Conservation (phyloP, 805 yeast species). For the Diddensiella caesifluorescens region DNA sequence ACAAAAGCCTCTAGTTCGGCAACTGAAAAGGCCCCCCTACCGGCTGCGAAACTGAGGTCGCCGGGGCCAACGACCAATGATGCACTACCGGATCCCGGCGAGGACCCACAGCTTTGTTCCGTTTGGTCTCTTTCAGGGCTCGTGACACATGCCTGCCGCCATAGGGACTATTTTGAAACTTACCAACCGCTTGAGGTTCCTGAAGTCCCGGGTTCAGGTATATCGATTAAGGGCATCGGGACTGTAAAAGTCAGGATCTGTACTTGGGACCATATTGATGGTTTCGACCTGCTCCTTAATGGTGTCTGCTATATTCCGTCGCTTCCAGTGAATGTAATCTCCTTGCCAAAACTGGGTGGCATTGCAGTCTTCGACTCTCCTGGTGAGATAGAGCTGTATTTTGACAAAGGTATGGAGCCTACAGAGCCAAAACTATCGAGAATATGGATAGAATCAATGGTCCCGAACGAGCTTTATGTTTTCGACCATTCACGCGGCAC, state of each 20-base stretch:
- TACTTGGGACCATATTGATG: neutral
- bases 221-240: neutral
- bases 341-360: conserved; percentile 8
- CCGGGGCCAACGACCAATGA: too few relatives aligned
- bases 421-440: neutral
- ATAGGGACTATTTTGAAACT: conserved; percentile 6
- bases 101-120: neutral
- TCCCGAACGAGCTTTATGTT: neutral
- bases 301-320: conserved; percentile 8
- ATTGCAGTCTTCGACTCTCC: conserved; percentile 6
- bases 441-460: neutral
- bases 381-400: neutral
- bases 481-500: neutral
- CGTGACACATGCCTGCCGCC: conserved; percentile 8
- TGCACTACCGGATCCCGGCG: too few relatives aligned
- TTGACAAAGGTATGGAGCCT: neutral
- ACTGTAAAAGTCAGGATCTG: neutral
- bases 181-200: neutral
- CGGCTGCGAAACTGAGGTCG: too few relatives aligned
- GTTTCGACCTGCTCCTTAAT: conserved; percentile 10
- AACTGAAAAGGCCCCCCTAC: too few relatives aligned
- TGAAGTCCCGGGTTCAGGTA: neutral
- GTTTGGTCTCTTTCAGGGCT: conserved; percentile 7
- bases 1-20: too few relatives aligned
- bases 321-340: conserved; percentile 4